A percentile compares a stretch with the other conserved stretches of the same genome.
Conservation (phyloP, 1,284 basidiomycete species). For the Inonotus obliquus region DNA sequence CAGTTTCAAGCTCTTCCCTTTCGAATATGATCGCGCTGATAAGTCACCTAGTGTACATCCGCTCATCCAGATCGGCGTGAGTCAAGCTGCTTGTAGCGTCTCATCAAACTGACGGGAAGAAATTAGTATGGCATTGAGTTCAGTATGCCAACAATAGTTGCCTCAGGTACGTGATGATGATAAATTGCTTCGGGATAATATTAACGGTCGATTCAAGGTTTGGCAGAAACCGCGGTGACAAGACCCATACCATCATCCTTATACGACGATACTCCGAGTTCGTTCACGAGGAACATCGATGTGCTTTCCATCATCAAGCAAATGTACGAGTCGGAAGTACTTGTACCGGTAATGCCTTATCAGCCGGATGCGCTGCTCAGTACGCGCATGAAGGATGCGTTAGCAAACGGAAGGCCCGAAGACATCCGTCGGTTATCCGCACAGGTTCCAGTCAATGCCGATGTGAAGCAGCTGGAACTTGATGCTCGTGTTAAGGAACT, state of each 20-base stretch:
- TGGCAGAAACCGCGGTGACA: slow-evolving; percentile 54
- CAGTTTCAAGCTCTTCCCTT: slow-evolving; percentile 25
- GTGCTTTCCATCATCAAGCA: slow-evolving; percentile 48
- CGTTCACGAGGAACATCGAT: slow-evolving; percentile 29
- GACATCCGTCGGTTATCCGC: slow-evolving; percentile 46
- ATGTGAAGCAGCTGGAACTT: slow-evolving; percentile 35
- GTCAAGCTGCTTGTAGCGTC: slow-evolving; percentile 22
- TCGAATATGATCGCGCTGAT: background rate
- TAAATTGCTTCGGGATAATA: background rate
- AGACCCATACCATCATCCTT: slow-evolving; percentile 30
- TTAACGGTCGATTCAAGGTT: slow-evolving; percentile 30
- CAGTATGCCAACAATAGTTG: slow-evolving; percentile 46
- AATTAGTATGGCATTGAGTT: slow-evolving; percentile 58
- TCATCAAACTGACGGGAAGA: background rate
- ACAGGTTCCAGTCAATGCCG: slow-evolving; percentile 42
- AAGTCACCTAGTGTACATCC: slow-evolving; percentile 46
- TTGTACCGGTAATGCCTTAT: slow-evolving; percentile 52
- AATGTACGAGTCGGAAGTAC: slow-evolving; percentile 47
- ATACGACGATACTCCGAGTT: slow-evolving; percentile 25
- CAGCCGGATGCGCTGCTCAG: slow-evolving; percentile 39
- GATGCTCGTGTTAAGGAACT: slow-evolving; percentile 48
- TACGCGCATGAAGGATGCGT: slow-evolving; percentile 33
- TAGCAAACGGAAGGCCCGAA: slow-evolving; percentile 37
- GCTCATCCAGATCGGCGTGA: slow-evolving; percentile 59
- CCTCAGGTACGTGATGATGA: slow-evolving; percentile 36